These are phyloP conservation scores for Leccinum disarticulatum DNA, from an alignment of 768 basidiomycete species.

Conservation along the genomic window DNA sequence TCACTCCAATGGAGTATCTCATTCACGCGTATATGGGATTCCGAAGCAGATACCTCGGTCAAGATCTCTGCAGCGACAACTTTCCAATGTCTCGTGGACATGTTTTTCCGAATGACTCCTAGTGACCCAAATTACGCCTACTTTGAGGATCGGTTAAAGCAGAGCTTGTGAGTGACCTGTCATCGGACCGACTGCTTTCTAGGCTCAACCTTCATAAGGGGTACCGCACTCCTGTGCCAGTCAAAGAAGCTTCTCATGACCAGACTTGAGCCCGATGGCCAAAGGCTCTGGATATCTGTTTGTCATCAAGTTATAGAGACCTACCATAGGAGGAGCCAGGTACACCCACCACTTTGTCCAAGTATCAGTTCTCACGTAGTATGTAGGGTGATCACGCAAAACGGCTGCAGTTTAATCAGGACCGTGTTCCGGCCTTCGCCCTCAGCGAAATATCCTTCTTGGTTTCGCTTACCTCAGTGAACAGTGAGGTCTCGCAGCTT, in stretches of 20 bases:
- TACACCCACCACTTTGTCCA: slow-evolving; percentile 26
- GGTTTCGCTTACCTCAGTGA: slow-evolving; percentile 68
- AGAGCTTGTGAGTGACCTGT: slow-evolving; percentile 43
- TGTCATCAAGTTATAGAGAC: slow-evolving; percentile 59
- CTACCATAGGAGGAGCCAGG: slow-evolving; percentile 50
- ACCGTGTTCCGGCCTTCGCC: slow-evolving; percentile 61
- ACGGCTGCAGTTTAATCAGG: slow-evolving; percentile 48
- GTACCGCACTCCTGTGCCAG: slow-evolving; percentile 41
- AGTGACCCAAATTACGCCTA: slow-evolving; percentile 37
- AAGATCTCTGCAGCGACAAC: slow-evolving; percentile 60
- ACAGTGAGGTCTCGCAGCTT: slow-evolving; percentile 61
- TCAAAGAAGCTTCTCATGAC: slow-evolving; percentile 57
- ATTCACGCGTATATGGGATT: slow-evolving; percentile 57
- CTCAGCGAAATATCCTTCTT: slow-evolving; percentile 73
- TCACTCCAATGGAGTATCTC: slow-evolving; percentile 48
- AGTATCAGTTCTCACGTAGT: slow-evolving; percentile 7
- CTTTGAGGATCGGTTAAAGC: slow-evolving; percentile 46
- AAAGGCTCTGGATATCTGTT: slow-evolving; percentile 69
- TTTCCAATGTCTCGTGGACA: slow-evolving; percentile 45
- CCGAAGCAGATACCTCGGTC: slow-evolving; percentile 60
- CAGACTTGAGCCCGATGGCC: slow-evolving; percentile 59
- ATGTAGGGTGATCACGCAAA: slow-evolving; percentile 44
- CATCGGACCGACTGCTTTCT: slow-evolving; percentile 1
- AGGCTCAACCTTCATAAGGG: slow-evolving; percentile 13
- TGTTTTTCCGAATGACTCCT: slow-evolving; percentile 43